Conservation (phyloP, 495 filamentous ascomycete genomes). For the Tuber indicum region DNA sequence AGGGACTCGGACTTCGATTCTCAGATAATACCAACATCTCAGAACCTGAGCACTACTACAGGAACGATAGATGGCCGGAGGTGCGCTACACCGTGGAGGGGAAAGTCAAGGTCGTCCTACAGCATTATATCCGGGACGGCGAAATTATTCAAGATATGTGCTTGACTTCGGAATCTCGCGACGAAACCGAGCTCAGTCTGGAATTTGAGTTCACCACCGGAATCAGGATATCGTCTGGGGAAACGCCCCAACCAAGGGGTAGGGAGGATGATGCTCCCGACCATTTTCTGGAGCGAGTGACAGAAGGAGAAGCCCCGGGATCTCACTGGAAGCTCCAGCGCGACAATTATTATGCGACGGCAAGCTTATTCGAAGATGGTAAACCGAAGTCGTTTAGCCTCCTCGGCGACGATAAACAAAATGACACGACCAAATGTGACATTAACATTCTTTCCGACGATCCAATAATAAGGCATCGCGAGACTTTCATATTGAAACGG, state of each 20-base stretch:
- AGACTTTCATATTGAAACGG: too few species aligned
- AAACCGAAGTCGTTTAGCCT: neutral
- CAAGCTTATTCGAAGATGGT: conserved; percentile 1
- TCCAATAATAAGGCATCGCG: too few species aligned
- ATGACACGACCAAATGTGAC: too few species aligned
- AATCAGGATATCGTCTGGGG: neutral
- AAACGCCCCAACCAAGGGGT: neutral
- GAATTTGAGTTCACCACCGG: neutral
- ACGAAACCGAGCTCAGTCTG: neutral
- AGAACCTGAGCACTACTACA: neutral
- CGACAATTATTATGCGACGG: neutral
- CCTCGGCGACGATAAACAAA: neutral
- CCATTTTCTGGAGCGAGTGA: neutral
- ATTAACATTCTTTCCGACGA: neutral
- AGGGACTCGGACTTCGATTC: neutral
- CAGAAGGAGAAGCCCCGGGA: neutral
- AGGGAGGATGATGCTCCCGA: neutral
- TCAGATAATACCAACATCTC: neutral
- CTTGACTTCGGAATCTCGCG: neutral
- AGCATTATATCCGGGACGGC: neutral
- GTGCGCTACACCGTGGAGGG: neutral
- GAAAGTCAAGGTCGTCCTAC: neutral
- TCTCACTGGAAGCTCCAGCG: neutral
- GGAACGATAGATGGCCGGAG: neutral
- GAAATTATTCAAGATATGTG: neutral